Percentiles rank a stretch among this genome's conserved stretches.
These are phyloP conservation scores for Solanum gracilifrons DNA, from an alignment of 257 asterid genomes.

Conservation along the genomic window DNA sequence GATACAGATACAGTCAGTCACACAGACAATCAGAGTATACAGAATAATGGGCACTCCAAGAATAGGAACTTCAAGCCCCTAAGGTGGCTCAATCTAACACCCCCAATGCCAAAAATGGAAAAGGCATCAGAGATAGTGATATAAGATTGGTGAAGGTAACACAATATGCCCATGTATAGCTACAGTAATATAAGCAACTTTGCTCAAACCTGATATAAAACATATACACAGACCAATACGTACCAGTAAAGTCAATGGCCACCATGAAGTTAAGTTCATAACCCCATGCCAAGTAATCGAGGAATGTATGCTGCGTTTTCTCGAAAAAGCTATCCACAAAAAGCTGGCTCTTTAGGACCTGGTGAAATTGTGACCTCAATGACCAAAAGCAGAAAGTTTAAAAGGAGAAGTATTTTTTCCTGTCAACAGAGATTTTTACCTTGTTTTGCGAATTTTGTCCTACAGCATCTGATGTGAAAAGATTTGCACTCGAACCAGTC, in stretches of 20 bases:
- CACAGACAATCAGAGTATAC: not conserved
- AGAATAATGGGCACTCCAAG: not conserved
- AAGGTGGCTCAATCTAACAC: not conserved
- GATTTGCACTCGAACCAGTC: conserved; percentile 46
- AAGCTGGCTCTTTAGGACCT: conserved; percentile 83
- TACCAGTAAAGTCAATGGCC: conserved; percentile 98
- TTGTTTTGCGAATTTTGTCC: conserved; percentile 65
- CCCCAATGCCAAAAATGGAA: not conserved
- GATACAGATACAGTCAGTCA: not conserved
- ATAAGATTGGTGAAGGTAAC: not conserved
- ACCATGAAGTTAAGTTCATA: conserved; percentile 97
- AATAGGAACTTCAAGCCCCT: not conserved
- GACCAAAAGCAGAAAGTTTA: not conserved
- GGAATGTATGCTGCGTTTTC: conserved; percentile 71
- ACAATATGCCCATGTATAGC: not conserved
- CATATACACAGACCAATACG: not conserved
- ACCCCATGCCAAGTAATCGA: conserved; percentile 89
- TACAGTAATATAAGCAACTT: not conserved
- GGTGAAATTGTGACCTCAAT: not conserved
- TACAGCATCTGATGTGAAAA: conserved; percentile 39
- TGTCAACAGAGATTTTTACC: conserved; percentile 25
- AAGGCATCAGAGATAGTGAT: not conserved
- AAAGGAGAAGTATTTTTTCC: not conserved
- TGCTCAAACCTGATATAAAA: not conserved
- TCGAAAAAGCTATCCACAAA: conserved; percentile 75